Evolutionary conservation across 306 rosid genomes (phyloP), one percentile per base, ranked within the genome.

Genomic region (Hylodesmum podocarpum): DNA sequence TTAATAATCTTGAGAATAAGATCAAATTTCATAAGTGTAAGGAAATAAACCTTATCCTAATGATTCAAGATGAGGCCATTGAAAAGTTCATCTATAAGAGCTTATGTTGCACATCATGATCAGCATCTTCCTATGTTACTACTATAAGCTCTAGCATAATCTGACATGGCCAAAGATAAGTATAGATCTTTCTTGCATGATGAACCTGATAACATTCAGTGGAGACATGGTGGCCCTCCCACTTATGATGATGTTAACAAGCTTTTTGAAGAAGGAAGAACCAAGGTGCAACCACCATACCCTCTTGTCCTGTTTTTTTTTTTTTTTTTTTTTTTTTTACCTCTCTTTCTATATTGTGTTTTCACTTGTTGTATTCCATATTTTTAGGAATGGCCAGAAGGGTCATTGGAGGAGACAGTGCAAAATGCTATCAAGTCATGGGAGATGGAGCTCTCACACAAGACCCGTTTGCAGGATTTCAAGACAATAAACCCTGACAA

Each of bases 141-240:
- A 51, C 49, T 43, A 25, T 27, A 74, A 67, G 10, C 39, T 33
- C 36, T 24, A 14, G 4, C 46, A 0, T 8, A 47, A 27, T 31
- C 25, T 12, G 6, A 44, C 69, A 87, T 84, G 85, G 81, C 85
- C 21, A 54, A 67, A 41, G 94, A 91, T 57, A 89, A 84, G 81
- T 91, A 89, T 51, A 86, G 97, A 28, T 83, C 86, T 29, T 83
- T 81, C 85, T 67, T 89, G 27, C 27, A 84, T 79, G 88, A 82
- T 61, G 90, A 82, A 40, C 79, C 27, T 59, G 81, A 66, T 15
- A 46, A 66, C 25, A 80, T 69, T 0, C 43, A 74, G 0, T 91
- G 97, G 97, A 91, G 92, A 79, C 87, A 84, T 84, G 94, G 97
- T 19, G 87, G 80, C n/a, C 91, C 92, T 78, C 92, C 97, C 24